A percentile compares a stretch with the other conserved stretches of the same genome.
These are phyloP conservation scores for Ustilago cynodontis DNA, from an alignment of 1,284 basidiomycete species.

Conservation along the genomic window DNA sequence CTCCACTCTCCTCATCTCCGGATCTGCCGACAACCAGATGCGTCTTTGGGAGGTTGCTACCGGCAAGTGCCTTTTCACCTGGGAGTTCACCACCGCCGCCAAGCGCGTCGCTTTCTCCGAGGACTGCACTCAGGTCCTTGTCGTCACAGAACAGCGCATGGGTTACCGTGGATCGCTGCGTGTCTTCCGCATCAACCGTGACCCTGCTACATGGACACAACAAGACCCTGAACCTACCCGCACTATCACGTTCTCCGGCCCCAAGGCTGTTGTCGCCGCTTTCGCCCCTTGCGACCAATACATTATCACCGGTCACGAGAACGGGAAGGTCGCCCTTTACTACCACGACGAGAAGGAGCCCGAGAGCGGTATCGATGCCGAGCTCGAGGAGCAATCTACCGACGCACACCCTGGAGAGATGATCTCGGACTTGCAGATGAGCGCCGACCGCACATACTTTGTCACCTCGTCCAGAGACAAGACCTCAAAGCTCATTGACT, in stretches of 20 bases:
- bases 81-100: slow-evolving; percentile 98
- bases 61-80: slow-evolving; percentile 81
- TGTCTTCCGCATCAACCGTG: slow-evolving; percentile 80
- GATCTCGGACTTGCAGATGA: slow-evolving; percentile 89
- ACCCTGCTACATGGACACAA: slow-evolving; percentile 61
- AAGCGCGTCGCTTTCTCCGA: slow-evolving; percentile 91
- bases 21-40: slow-evolving; percentile 87
- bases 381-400: slow-evolving; percentile 82
- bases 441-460: slow-evolving; percentile 91
- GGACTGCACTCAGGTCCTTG: slow-evolving; percentile 77
- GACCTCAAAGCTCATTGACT: slow-evolving; percentile 92
- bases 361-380: slow-evolving; percentile 76
- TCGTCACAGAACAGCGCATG: slow-evolving; percentile 97
- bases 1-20: slow-evolving; percentile 87
- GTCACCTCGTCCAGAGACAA: slow-evolving; percentile 98
- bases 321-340: slow-evolving; percentile 80
- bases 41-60: slow-evolving; percentile 90
- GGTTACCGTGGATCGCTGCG: slow-evolving; percentile 78
- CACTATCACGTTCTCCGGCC: slow-evolving; percentile 68
- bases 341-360: slow-evolving; percentile 68
- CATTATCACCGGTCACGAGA: slow-evolving; percentile 94
- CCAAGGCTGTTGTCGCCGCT: slow-evolving; percentile 91
- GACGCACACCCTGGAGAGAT: slow-evolving; percentile 55
- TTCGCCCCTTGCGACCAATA: slow-evolving; percentile 84
- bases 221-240: slow-evolving; percentile 63